These are phyloP conservation scores for Penicillium griseofulvum DNA, from an alignment of 2,329 filamentous ascomycete species.

Conservation along the genomic window DNA sequence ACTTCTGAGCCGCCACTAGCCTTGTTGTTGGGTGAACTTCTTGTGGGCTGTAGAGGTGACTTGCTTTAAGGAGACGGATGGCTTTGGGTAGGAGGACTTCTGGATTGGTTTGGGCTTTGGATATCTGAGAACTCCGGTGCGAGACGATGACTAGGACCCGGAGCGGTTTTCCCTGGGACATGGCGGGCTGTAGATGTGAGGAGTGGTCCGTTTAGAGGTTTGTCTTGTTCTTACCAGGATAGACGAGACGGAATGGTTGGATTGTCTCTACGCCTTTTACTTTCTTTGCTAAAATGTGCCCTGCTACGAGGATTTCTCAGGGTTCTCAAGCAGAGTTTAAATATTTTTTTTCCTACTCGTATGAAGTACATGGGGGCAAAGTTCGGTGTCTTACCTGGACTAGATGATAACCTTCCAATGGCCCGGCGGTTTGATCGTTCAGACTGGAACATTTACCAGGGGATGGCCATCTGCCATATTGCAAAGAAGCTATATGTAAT, in stretches of 20 bases:
- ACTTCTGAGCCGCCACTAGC: constrained; percentile 24
- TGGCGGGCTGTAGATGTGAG: constrained; percentile 4
- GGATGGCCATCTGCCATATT: not conserved
- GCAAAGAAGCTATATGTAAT: not conserved
- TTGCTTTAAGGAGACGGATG: constrained; percentile 18
- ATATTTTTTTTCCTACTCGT: not conserved
- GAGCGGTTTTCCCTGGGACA: constrained; percentile 16
- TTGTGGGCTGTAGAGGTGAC: constrained; percentile 6
- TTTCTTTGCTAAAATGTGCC: not conserved
- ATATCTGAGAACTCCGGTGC: constrained; percentile 18
- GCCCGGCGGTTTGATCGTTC: not conserved
- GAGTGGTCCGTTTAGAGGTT: not conserved
- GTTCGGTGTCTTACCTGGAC: constrained; percentile 5
- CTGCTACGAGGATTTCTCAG: not conserved
- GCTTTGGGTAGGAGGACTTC: constrained; percentile 21
- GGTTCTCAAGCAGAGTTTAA: not conserved
- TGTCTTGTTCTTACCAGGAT: not conserved
- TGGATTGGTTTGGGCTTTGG: constrained; percentile 16
- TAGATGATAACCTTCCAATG: constrained; percentile 9
- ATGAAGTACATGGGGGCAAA: not conserved
- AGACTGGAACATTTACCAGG: not conserved
- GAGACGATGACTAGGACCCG: constrained; percentile 27
- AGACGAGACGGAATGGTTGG: not conserved
- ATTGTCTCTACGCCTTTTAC: not conserved
- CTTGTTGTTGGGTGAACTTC: constrained; percentile 6